Percentiles rank a stretch among this genome's conserved stretches.
Evolutionary conservation across 2,329 filamentous ascomycete species (phyloP).

Genomic region (Aspergillus sergii): DNA sequence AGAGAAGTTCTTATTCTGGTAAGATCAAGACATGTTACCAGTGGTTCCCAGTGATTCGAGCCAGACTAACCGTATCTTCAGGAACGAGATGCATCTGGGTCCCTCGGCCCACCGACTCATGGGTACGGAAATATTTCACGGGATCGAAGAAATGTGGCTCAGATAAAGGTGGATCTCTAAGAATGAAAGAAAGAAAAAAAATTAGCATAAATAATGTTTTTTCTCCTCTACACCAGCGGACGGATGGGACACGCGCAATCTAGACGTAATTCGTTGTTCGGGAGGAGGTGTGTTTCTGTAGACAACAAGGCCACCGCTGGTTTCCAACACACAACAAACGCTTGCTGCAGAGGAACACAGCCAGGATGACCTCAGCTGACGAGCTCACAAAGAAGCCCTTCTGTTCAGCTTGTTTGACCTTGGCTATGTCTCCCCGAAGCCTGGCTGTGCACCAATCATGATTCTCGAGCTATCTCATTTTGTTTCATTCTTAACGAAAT

Average conservation of each 20-base stretch:
- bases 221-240: not conserved
- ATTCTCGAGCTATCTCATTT: not conserved
- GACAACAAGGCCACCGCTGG: conserved; percentile 2
- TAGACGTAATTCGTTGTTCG: conserved; percentile 6
- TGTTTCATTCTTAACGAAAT: not conserved
- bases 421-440: not conserved
- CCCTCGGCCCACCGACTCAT: conserved; percentile 41
- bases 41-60: conserved; percentile 8
- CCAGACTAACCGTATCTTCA: conserved; percentile 23
- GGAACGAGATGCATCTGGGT: conserved; percentile 46
- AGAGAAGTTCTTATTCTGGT: conserved; percentile 46
- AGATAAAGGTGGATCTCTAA: conserved; percentile 9
- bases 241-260: not conserved
- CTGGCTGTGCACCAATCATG: not conserved
- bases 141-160: conserved; percentile 39
- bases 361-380: conserved; percentile 2
- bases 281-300: not conserved
- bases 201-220: conserved; percentile 7
- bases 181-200: not conserved
- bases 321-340: conserved; percentile 8
- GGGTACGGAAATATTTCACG: conserved; percentile 40
- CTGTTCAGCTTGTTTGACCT: not conserved
- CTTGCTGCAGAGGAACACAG: conserved; percentile 2
- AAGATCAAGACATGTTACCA: conserved; percentile 21
- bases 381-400: not conserved